Conservation (phyloP, 768 basidiomycete genomes). For the Hortiboletus flavorubellus region DNA sequence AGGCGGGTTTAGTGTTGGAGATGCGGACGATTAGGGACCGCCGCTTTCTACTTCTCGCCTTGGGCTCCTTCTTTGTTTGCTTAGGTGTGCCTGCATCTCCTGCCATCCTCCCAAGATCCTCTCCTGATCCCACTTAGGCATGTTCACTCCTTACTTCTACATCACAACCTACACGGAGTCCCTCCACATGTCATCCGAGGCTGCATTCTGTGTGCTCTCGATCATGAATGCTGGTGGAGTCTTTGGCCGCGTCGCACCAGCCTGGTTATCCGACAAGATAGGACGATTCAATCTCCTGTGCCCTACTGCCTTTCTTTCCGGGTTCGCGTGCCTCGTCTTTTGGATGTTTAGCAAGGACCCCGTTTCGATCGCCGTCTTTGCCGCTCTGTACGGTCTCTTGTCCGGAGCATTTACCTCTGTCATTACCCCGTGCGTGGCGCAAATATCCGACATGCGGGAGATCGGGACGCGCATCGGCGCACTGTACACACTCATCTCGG, state of each 20-base stretch:
- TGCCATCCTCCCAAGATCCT: neutral
- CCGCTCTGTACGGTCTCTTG: constrained; percentile 57
- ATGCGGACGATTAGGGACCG: constrained; percentile 40
- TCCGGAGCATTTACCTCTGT: constrained; percentile 69
- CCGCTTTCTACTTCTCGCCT: constrained; percentile 50
- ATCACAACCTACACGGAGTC: constrained; percentile 57
- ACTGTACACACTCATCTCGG: constrained; percentile 60
- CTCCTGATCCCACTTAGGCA: constrained; percentile 38
- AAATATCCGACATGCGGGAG: constrained; percentile 56
- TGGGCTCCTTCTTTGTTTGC: constrained; percentile 56
- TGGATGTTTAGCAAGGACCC: constrained; percentile 51
- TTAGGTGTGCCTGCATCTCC: constrained; percentile 43
- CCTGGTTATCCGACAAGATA: constrained; percentile 59
- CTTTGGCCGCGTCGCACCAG: constrained; percentile 61
- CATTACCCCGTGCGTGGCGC: constrained; percentile 63
- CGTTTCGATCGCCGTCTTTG: constrained; percentile 46
- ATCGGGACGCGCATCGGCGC: constrained; percentile 64
- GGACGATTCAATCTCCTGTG: constrained; percentile 67
- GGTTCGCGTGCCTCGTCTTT: constrained; percentile 53
- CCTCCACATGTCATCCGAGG: constrained; percentile 33
- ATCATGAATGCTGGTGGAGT: constrained; percentile 68
- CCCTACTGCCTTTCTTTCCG: constrained; percentile 60
- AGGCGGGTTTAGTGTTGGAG: constrained; percentile 21
- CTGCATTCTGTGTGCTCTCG: constrained; percentile 56
- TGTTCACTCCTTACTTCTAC: constrained; percentile 73